Evolutionary conservation across 2,329 filamentous ascomycete genomes (phyloP).

Genomic region (Cordyceps tenuipes): DNA sequence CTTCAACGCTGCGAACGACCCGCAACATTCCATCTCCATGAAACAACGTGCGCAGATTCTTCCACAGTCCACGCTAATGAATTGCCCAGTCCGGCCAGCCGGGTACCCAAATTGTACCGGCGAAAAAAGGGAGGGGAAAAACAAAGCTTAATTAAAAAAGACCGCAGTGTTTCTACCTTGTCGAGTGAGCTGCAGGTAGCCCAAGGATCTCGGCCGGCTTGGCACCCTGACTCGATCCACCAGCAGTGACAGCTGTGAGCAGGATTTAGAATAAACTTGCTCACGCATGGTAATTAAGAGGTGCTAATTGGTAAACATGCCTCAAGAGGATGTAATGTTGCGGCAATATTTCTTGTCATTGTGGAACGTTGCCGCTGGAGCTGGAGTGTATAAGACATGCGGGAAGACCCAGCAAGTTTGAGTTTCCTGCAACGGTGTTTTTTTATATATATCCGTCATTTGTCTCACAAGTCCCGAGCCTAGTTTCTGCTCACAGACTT

Average conservation of each 20-base stretch:
- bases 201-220: background rate
- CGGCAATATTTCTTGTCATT: background rate
- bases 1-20: background rate
- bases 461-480: background rate
- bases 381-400: background rate
- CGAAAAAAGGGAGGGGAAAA: background rate
- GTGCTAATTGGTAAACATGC: background rate
- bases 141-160: background rate
- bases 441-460: background rate
- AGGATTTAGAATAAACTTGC: slow-evolving; percentile 5
- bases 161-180: background rate
- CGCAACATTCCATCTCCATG: slow-evolving; percentile 1
- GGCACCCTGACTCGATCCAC: background rate
- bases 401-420: background rate
- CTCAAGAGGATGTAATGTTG: background rate
- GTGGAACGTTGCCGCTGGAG: background rate
- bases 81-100: background rate
- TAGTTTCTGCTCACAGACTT: no score
- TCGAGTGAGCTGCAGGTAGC: background rate
- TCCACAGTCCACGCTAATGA: background rate
- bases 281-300: background rate
- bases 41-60: slow-evolving; percentile 1
- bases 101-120: background rate
- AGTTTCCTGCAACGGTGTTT: background rate
- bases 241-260: background rate